phyloP scores from a whole-genome alignment of 2,329 filamentous ascomycete species.

The Penicillium freii region DNA sequence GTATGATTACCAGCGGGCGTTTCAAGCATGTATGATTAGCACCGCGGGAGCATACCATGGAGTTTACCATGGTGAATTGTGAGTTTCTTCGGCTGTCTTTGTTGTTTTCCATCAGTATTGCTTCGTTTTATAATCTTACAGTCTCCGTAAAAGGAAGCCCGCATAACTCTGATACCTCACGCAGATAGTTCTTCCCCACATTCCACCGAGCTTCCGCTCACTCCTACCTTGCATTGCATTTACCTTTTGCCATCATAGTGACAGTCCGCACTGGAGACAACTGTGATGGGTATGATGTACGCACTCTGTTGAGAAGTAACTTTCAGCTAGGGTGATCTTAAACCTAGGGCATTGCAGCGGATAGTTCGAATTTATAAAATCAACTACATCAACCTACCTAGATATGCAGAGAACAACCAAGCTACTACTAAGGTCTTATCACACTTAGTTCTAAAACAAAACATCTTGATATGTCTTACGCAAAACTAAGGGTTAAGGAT shows the following conservation, averaged over 20 bases:
- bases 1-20: slow-evolving; percentile 7
- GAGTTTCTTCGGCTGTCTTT: neutral
- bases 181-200: neutral
- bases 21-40: slow-evolving; percentile 7
- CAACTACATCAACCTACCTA: neutral
- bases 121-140: neutral
- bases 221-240: neutral
- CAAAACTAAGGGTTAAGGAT: too few relatives aligned
- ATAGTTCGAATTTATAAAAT: neutral
- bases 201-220: neutral
- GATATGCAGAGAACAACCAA: too few relatives aligned
- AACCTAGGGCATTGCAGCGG: neutral
- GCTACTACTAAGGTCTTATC: too few relatives aligned
- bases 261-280: neutral
- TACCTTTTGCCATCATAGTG: neutral
- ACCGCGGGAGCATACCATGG: slow-evolving; percentile 4
- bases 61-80: slow-evolving; percentile 2
- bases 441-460: too few relatives aligned
- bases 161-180: neutral
- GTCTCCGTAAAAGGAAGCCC: neutral
- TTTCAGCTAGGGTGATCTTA: neutral
- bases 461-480: too few relatives aligned
- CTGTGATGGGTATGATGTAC: neutral
- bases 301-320: neutral
- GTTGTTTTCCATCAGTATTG: neutral